phyloP scores from a whole-genome alignment of 495 filamentous ascomycete species.

The Hypoxylon lenormandii region DNA sequence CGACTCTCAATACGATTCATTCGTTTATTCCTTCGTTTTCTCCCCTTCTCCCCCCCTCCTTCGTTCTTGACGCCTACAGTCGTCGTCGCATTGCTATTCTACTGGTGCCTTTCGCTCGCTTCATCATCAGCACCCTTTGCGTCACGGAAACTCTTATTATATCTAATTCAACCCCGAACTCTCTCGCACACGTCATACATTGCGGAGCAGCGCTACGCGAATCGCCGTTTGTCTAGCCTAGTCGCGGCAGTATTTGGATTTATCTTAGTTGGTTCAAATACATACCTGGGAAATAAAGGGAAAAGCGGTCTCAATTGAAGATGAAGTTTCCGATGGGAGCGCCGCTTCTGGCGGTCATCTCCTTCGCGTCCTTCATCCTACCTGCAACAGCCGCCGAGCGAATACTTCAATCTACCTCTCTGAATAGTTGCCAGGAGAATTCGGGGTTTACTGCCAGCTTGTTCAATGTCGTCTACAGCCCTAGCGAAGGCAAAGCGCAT shows the following conservation, averaged over 20 bases:
- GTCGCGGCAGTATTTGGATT: constrained; percentile 10
- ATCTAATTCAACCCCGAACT: constrained; percentile 11
- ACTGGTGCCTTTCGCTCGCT: constrained; percentile 39
- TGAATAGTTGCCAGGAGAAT: constrained; percentile 81
- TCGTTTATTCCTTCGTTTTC: constrained; percentile 13
- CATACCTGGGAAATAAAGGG: background rate
- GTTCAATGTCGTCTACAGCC: constrained; percentile 83
- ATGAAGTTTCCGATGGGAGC: constrained; percentile 34
- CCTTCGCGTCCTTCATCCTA: constrained; percentile 51
- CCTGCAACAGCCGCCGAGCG: constrained; percentile 51
- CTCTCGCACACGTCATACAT: constrained; percentile 7
- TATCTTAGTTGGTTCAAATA: background rate
- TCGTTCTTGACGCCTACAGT: background rate
- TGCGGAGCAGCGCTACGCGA: background rate
- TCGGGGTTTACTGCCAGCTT: constrained; percentile 84
- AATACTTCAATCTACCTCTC: constrained; percentile 76
- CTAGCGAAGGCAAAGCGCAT: constrained; percentile 72
- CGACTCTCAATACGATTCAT: constrained; percentile 4
- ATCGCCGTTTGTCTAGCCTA: constrained; percentile 13
- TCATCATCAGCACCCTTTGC: constrained; percentile 2
- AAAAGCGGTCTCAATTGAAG: constrained; percentile 7
- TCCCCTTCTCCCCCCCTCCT: background rate
- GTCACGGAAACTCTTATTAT: background rate
- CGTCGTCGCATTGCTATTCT: background rate
- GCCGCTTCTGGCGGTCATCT: constrained; percentile 35